Evolutionary conservation across 768 basidiomycete species (phyloP).

Genomic region (Lactarius vividus): DNA sequence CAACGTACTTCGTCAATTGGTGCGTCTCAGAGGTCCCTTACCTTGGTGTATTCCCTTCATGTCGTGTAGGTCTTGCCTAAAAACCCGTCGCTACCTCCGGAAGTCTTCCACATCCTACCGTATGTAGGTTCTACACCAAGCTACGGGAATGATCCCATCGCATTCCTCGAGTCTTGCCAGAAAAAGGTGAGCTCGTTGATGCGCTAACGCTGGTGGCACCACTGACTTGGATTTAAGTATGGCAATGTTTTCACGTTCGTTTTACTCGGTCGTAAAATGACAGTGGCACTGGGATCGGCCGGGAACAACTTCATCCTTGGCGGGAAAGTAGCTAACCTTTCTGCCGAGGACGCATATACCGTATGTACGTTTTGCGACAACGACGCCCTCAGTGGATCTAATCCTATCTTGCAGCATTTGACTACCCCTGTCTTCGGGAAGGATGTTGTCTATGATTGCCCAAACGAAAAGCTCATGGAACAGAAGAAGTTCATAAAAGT

Average conservation of each 20-base stretch:
- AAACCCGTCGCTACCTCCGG: slow-evolving; percentile 72
- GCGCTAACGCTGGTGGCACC: neutral
- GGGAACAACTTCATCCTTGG: slow-evolving; percentile 95
- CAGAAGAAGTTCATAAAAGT: slow-evolving; percentile 99
- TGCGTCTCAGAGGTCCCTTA: slow-evolving; percentile 37
- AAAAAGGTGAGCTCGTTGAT: slow-evolving; percentile 58
- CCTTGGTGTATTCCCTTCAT: slow-evolving; percentile 12
- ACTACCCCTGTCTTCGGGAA: slow-evolving; percentile 97
- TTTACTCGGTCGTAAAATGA: slow-evolving; percentile 83
- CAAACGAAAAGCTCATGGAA: slow-evolving; percentile 96
- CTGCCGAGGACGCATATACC: slow-evolving; percentile 97
- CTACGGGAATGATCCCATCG: slow-evolving; percentile 92
- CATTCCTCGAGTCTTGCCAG: slow-evolving; percentile 76
- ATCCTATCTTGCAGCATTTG: slow-evolving; percentile 55
- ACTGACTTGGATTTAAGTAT: slow-evolving; percentile 51
- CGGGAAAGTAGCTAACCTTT: slow-evolving; percentile 87
- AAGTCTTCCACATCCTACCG: slow-evolving; percentile 92
- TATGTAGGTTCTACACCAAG: slow-evolving; percentile 82
- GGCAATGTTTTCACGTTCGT: slow-evolving; percentile 98
- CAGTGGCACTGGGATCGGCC: slow-evolving; percentile 85
- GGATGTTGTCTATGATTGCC: slow-evolving; percentile 96
- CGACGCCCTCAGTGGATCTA: neutral
- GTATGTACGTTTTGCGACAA: slow-evolving; percentile 38
- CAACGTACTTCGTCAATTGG: slow-evolving; percentile 79
- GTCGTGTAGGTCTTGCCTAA: slow-evolving; percentile 59